Evolutionary conservation across 768 basidiomycete genomes (phyloP).

Genomic region (Terana coerulea): DNA sequence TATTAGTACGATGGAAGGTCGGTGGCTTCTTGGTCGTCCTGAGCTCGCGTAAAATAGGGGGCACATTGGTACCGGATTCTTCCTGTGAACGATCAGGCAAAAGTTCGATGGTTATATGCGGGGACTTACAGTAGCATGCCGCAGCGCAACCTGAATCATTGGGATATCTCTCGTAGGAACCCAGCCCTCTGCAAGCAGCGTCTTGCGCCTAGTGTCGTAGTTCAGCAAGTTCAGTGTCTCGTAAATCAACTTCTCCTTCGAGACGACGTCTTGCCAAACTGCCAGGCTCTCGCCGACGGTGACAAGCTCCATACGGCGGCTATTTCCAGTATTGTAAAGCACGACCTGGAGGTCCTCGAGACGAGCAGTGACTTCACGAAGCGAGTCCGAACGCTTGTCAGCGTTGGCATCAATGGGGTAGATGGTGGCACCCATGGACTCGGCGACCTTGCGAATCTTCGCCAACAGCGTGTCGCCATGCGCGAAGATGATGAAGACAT

Average conservation of each 20-base stretch:
- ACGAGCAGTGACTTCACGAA: conserved; percentile 82
- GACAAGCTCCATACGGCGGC: conserved; percentile 76
- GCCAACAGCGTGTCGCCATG: conserved; percentile 89
- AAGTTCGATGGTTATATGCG: background rate
- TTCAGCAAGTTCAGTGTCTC: conserved; percentile 95
- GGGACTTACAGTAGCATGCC: conserved; percentile 71
- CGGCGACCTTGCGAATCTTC: conserved; percentile 97
- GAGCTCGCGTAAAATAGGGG: conserved; percentile 89
- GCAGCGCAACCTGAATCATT: conserved; percentile 79
- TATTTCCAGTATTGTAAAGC: conserved; percentile 84
- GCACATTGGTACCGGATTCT: conserved; percentile 87
- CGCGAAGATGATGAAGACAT: conserved; percentile 99
- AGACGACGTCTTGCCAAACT: conserved; percentile 91
- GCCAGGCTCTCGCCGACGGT: conserved; percentile 81
- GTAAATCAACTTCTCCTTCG: conserved; percentile 94
- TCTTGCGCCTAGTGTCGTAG: conserved; percentile 91
- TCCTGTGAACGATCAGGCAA: conserved; percentile 39
- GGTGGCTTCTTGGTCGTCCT: conserved; percentile 90
- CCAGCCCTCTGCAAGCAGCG: conserved; percentile 97
- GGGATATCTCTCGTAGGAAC: conserved; percentile 90
- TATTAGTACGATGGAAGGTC: conserved; percentile 92
- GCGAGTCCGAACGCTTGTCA: conserved; percentile 86
- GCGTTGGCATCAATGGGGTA: conserved; percentile 95
- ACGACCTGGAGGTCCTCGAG: conserved; percentile 90
- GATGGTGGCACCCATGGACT: conserved; percentile 97